These are phyloP conservation scores for Penicillium sp. DNA, from an alignment of 2,329 filamentous ascomycete species.

Conservation along the genomic window DNA sequence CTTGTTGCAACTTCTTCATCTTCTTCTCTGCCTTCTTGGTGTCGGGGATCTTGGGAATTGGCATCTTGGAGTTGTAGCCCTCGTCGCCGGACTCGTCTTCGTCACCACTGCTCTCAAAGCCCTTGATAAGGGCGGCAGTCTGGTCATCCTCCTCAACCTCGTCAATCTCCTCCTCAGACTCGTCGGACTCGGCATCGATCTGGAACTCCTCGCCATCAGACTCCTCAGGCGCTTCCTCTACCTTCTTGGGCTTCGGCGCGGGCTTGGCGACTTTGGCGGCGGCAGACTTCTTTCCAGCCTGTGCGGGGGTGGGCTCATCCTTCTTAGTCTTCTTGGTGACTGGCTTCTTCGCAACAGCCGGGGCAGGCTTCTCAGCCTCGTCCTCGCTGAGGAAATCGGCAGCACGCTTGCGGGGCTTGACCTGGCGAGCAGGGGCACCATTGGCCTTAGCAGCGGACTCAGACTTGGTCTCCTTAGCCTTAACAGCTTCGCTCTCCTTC, in stretches of 20 bases:
- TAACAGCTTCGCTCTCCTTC: conserved; percentile 29
- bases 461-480: conserved; percentile 31
- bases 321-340: conserved; percentile 52
- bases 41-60: conserved; percentile 49
- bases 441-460: conserved; percentile 37
- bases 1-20: conserved; percentile 55
- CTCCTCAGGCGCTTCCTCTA: conserved; percentile 44
- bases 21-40: conserved; percentile 54
- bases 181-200: conserved; percentile 24
- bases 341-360: conserved; percentile 44
- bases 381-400: conserved; percentile 54
- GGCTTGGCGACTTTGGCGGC: conserved; percentile 4
- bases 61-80: conserved; percentile 50
- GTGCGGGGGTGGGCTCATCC: conserved; percentile 37
- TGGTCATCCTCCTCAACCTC: conserved; percentile 55
- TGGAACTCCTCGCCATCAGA: conserved; percentile 40
- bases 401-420: conserved; percentile 52
- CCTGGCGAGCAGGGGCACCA: conserved; percentile 40
- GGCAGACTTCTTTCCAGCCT: conserved; percentile 34
- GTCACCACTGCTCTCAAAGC: conserved; percentile 60
- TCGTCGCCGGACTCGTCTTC: conserved; percentile 54
- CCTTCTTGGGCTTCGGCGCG: conserved; percentile 50
- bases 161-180: conserved; percentile 35
- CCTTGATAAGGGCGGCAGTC: conserved; percentile 57
- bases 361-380: conserved; percentile 36